Percentiles rank a stretch among this genome's conserved stretches.
phyloP scores from a whole-genome alignment of 148 eudicot species.

The Cornus kousa region DNA sequence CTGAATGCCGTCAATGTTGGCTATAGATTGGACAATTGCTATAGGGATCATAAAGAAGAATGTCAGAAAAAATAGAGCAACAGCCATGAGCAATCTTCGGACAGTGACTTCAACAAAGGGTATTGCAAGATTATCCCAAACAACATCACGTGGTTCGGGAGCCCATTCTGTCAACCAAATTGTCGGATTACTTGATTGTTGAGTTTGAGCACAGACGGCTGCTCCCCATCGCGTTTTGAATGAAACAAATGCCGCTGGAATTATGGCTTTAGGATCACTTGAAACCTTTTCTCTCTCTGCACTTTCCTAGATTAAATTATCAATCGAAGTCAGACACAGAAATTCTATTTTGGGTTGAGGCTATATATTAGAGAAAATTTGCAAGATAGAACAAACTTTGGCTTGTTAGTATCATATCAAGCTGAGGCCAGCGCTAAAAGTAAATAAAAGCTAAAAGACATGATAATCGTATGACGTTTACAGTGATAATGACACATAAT shows the following conservation, averaged over 20 bases:
- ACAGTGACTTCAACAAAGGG: constrained; percentile 75
- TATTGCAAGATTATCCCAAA: constrained; percentile 89
- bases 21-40: constrained; percentile 84
- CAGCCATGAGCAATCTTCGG: constrained; percentile 68
- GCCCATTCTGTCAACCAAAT: constrained; percentile 97
- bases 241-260: constrained; percentile 98
- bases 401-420: neutral
- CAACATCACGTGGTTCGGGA: constrained; percentile 91
- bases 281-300: constrained; percentile 67
- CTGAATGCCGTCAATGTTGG: constrained; percentile 80
- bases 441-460: neutral
- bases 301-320: constrained; percentile 48
- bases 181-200: constrained; percentile 82
- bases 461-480: neutral
- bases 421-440: neutral
- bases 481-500: neutral
- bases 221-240: constrained; percentile 94
- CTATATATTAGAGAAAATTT: neutral
- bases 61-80: constrained; percentile 74
- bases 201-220: constrained; percentile 98
- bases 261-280: constrained; percentile 68
- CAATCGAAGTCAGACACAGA: neutral
- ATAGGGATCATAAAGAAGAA: constrained; percentile 97
- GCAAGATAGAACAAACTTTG: neutral
- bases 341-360: neutral